Evolutionary conservation across 2,329 filamentous ascomycete species (phyloP).

Genomic region (Alternaria longipes): DNA sequence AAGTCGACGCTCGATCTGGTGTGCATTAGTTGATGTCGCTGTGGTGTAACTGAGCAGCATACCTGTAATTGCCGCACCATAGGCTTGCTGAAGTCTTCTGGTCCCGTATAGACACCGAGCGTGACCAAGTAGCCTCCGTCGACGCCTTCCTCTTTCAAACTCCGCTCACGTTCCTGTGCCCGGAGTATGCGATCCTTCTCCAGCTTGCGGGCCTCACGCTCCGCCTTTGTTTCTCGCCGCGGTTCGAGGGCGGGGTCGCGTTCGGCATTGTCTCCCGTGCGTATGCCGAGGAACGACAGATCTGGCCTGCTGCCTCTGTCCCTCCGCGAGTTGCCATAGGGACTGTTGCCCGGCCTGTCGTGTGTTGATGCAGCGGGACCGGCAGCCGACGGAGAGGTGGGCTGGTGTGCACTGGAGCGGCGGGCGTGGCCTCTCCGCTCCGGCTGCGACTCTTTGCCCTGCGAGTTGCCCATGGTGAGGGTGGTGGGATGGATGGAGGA

Average conservation of each 20-base stretch:
- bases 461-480: constrained; percentile 58
- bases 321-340: constrained; percentile 57
- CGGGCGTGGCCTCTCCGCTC: constrained; percentile 46
- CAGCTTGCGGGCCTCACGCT: constrained; percentile 84
- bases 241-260: constrained; percentile 63
- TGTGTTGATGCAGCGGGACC: constrained; percentile 36
- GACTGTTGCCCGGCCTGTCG: constrained; percentile 41
- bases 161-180: constrained; percentile 86
- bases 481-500: constrained; percentile 11
- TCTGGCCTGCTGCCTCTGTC: constrained; percentile 66
- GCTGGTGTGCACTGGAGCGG: constrained; percentile 43
- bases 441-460: constrained; percentile 58
- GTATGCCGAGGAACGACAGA: constrained; percentile 67
- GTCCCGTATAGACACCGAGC: constrained; percentile 88
- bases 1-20: constrained; percentile 88
- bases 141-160: constrained; percentile 88
- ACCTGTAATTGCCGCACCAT: constrained; percentile 92
- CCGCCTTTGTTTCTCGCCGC: constrained; percentile 87
- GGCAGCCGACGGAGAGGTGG: constrained; percentile 42
- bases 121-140: constrained; percentile 96
- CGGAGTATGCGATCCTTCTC: constrained; percentile 82
- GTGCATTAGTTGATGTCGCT: constrained; percentile 24
- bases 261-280: constrained; percentile 59
- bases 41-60: constrained; percentile 37
- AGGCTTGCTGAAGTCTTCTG: constrained; percentile 91